Evolutionary conservation across 2,329 filamentous ascomycete species (phyloP).

Genomic region (Lasiodiplodia gonubiensis): DNA sequence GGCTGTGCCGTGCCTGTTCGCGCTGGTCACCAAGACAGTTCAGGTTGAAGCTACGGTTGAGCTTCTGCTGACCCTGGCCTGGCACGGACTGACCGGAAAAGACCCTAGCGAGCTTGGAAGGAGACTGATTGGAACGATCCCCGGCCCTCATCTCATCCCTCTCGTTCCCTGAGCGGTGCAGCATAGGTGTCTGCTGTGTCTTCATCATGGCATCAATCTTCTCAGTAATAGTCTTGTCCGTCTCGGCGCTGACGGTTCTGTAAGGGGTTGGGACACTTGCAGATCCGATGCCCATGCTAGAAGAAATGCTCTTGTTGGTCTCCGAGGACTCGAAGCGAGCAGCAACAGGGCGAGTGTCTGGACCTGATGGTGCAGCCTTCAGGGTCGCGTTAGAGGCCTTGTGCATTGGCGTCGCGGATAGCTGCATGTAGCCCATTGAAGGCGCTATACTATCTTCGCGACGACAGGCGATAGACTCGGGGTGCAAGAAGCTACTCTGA

Average conservation of each 20-base stretch:
- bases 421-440: background rate
- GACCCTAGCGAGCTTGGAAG: slow-evolving; percentile 35
- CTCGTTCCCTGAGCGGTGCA: slow-evolving; percentile 24
- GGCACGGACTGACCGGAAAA: slow-evolving; percentile 29
- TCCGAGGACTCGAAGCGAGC: slow-evolving; percentile 10
- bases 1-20: slow-evolving; percentile 34
- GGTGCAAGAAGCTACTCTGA: slow-evolving; percentile 3
- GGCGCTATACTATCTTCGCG: background rate
- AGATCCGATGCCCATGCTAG: slow-evolving; percentile 17
- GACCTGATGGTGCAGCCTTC: background rate
- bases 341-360: background rate
- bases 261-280: background rate
- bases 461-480: background rate
- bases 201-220: slow-evolving; percentile 13
- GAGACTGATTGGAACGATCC: slow-evolving; percentile 13
- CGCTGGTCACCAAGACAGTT: slow-evolving; percentile 34
- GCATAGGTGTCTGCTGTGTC: slow-evolving; percentile 13
- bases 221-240: slow-evolving; percentile 8
- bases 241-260: slow-evolving; percentile 3
- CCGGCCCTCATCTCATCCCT: slow-evolving; percentile 1
- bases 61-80: slow-evolving; percentile 38
- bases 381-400: slow-evolving; percentile 1
- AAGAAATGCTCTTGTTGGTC: slow-evolving; percentile 23
- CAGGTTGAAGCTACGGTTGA: slow-evolving; percentile 34
- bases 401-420: slow-evolving; percentile 2